Evolutionary conservation across 2,329 filamentous ascomycete genomes (phyloP).

Genomic region (Lasiodiplodia citricola): DNA sequence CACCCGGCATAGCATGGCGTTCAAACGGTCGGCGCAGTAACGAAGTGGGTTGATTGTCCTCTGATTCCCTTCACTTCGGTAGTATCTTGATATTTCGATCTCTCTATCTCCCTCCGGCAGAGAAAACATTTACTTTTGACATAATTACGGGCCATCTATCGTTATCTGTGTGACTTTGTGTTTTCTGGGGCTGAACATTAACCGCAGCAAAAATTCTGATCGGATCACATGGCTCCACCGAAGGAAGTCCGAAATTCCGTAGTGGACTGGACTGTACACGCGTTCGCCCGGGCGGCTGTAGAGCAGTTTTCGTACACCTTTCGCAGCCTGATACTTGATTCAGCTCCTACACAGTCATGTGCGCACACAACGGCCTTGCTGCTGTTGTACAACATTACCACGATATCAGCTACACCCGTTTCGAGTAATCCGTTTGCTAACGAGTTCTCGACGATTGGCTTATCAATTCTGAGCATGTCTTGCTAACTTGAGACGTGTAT

Average conservation of each 20-base stretch:
- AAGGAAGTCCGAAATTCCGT: background rate
- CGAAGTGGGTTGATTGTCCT: slow-evolving; percentile 1
- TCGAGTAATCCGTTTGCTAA: background rate
- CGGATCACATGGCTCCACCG: too few species aligned
- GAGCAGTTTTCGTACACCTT: background rate
- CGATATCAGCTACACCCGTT: background rate
- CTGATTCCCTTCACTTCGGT: background rate
- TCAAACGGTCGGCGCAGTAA: slow-evolving; percentile 11
- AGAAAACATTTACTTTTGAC: slow-evolving; percentile 8
- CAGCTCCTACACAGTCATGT: background rate
- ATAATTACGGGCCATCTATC: background rate
- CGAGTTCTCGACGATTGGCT: background rate
- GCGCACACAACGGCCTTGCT: background rate
- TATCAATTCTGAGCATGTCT: background rate
- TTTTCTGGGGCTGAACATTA: background rate
- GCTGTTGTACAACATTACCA: background rate
- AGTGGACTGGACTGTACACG: background rate
- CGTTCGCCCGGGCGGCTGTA: background rate
- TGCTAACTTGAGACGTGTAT: background rate
- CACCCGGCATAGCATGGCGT: slow-evolving; percentile 25
- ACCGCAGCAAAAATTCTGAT: background rate
- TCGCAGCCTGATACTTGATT: background rate
- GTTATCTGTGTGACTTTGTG: background rate
- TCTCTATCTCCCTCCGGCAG: slow-evolving; percentile 14
- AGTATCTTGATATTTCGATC: background rate